Conservation (phyloP, 371 early-diverging fungal genomes). For the Cokeromyces recurvatus region DNA sequence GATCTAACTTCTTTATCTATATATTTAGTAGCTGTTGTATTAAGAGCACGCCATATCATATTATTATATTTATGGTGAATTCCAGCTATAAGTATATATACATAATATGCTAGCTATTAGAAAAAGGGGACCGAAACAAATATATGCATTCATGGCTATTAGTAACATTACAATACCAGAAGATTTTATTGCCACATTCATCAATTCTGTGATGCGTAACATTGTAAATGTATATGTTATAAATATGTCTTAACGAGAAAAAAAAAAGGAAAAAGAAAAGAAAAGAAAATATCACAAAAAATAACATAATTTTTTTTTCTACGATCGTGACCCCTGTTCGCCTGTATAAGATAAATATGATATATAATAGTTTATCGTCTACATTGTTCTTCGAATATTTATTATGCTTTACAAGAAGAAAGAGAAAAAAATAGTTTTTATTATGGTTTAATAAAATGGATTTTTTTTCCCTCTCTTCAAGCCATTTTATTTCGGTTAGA, state of each 20-base stretch:
- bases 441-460: no score
- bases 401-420: no score
- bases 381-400: no score
- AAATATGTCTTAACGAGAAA: neutral
- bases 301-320: no score
- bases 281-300: neutral
- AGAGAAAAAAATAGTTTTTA: no score
- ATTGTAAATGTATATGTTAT: neutral
- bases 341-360: no score
- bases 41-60: conserved; percentile 5
- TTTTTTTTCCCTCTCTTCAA: no score
- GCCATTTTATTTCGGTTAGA: no score
- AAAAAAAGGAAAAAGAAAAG: neutral
- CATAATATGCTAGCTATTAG: neutral
- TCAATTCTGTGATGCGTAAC: conserved; percentile 3
- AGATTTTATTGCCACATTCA: conserved; percentile 1
- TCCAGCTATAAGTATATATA: neutral
- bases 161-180: no score
- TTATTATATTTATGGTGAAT: neutral
- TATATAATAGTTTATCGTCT: no score
- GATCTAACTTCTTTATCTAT: conserved; percentile 15
- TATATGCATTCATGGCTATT: no score
- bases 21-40: conserved; percentile 4
- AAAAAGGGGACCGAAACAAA: neutral
- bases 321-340: no score